Base-by-base conservation (phyloP, 2,329 filamentous ascomycete species). In the Calycina marina region DNA sequence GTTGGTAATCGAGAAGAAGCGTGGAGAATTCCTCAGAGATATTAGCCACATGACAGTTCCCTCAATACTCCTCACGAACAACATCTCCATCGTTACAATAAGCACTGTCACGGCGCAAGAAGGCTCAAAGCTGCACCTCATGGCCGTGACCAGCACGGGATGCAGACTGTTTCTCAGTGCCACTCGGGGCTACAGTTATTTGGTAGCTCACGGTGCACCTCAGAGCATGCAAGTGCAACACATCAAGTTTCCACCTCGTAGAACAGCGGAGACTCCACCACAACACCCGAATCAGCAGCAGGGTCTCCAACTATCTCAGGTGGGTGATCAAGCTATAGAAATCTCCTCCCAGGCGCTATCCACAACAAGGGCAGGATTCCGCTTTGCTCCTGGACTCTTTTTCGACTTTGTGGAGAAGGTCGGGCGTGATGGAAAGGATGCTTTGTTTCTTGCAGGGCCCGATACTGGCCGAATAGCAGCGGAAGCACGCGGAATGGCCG, bases 161-260 rank as follows among this genome's bases (percentile, higher is more conserved):
- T 93, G 86, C 51, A 75, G 90, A 14, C 71, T 98, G 4, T 96
- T 90, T 53, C 67, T 98, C 33, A 96, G 85, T 50, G 84, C 88
- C 4, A 93, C 85, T 0, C 79, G 78, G 24, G 49, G 49, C 41
- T 78, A 83, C 12, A 71, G 73, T 2, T 76, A 77, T 58, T 69
- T 65, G 53, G 55, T 42, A 56, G 59, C 57, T 55, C 59, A 34
- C 57, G 60, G 34, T 36, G 75, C 81, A 1, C 86, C 90, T 1
- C 86, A 82, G 46, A 94, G 84, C 56, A 94, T 98, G 84, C 86
- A 94, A 55, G 75, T 94, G n/a, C 80, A 92, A 45, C 90, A 93
- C 50, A 83, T 98, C 56, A 92, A 90, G 51, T 93, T 93, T 37
- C 90, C 92, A 1, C 90, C 90, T 0, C 55, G 61, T 24, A 43